Evolutionary conservation across 83 land plant genomes (phyloP), one percentile per base, ranked within the genome.

Genomic region (Thuja plicata): DNA sequence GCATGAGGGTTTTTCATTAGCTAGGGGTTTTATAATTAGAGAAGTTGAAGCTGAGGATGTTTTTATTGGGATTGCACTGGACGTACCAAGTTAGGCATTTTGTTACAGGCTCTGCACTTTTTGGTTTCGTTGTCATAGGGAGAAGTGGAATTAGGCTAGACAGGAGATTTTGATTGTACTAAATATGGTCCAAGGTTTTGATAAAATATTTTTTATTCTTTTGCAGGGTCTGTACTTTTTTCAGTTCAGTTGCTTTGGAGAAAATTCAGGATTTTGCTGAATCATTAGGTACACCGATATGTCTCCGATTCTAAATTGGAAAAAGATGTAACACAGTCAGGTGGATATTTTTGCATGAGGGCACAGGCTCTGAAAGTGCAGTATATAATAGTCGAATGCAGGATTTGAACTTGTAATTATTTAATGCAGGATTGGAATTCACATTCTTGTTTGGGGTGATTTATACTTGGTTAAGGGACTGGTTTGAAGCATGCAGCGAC

Each of bases 401-500:
- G 5, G 54, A 82, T 46, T 82, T 50, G 85, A 45, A 46, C 3
- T 52, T 12, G 55, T 52, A 52, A 48, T 52, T 80, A 66, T 6
- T 15, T 66, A 66, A 66, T 52, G 8, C 73, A 7, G 4, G 54
- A 83, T 46, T 83, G 85, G 85, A 45, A 46, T 12, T 83, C 85
- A 17, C 9, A 21, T 17, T 83, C 11, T 81, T 74, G 3, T 43
- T 46, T 46, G 8, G 34, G 54, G 27, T 24, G 5, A 45, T 82
- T 2, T 4, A 24, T 83, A 46, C 32, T 83, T n/a, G 54, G 41
- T 83, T 5, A 83, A 83, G 85, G 10, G 45, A 40, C 48, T 40
- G 34, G n/a, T 83, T 83, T 27, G 15, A 83, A 45, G 43, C 34
- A 83, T 83, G 85, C 85, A 83, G 52, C 48, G 85, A 52, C 85